These are phyloP conservation scores for Apophysomyces variabilis DNA, from an alignment of 371 early-diverging fungal species.

Conservation along the genomic window DNA sequence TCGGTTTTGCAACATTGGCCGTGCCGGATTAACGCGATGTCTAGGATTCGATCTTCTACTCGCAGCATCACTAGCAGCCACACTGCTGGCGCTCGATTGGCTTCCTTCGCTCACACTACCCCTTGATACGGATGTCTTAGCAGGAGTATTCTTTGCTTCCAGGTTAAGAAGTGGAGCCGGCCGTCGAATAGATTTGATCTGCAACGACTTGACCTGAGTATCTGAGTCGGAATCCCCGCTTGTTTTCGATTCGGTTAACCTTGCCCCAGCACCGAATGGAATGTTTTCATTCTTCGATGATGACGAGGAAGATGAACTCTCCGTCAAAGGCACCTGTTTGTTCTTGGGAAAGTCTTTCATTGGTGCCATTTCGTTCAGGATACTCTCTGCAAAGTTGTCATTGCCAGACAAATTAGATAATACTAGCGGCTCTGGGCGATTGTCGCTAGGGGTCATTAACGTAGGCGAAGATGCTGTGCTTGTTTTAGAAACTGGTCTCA, in stretches of 20 bases:
- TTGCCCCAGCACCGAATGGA: neutral
- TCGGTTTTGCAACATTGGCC: neutral
- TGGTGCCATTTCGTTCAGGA: neutral
- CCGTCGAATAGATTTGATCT: neutral
- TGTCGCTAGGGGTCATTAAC: neutral
- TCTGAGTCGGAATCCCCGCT: neutral
- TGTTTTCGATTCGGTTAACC: neutral
- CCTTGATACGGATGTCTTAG: neutral
- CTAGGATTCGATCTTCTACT: neutral
- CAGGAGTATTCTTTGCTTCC: neutral
- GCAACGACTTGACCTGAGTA: neutral
- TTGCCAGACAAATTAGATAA: neutral
- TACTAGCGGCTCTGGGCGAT: neutral
- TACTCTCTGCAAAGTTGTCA: conserved; percentile 15
- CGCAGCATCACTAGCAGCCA: neutral
- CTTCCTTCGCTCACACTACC: neutral
- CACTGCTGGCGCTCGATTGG: neutral
- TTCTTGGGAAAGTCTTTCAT: neutral
- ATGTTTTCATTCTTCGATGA: neutral
- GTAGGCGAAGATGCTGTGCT: conserved; percentile 19
- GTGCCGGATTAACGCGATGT: neutral
- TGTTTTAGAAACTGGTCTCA: conserved; percentile 22
- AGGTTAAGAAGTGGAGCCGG: neutral
- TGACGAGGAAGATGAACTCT: neutral
- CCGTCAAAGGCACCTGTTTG: neutral